phyloP scores from a whole-genome alignment of 1,284 basidiomycete genomes.

The Heliocybe sulcata region DNA sequence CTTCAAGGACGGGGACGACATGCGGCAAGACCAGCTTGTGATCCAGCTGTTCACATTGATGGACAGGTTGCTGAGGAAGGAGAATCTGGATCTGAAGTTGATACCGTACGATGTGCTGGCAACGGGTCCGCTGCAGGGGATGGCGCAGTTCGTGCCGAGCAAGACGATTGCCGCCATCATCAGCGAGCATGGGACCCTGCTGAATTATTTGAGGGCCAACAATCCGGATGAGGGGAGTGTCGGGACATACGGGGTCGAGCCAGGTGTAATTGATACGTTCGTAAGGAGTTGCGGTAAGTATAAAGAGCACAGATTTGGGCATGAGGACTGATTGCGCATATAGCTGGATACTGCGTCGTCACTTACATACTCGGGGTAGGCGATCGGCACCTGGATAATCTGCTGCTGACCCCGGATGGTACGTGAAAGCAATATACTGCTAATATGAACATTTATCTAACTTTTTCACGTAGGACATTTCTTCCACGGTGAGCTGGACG shows the following conservation, averaged over 20 bases:
- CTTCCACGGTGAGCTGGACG: conserved; percentile 62
- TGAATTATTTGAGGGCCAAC: conserved; percentile 83
- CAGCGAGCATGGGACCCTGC: conserved; percentile 85
- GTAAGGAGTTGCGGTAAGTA: conserved; percentile 91
- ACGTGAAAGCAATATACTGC: conserved; percentile 23
- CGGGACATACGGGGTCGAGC: conserved; percentile 89
- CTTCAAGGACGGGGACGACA: conserved; percentile 98
- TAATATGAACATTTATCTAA: conserved; percentile 22
- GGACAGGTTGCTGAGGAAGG: conserved; percentile 90
- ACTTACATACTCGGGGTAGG: conserved; percentile 97
- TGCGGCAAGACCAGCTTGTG: conserved; percentile 96
- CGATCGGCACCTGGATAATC: conserved; percentile 95
- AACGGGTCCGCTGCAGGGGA: conserved; percentile 88
- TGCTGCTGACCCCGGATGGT: conserved; percentile 91
- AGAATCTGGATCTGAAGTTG: conserved; percentile 91
- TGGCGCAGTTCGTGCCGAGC: conserved; percentile 95
- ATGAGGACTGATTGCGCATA: not conserved
- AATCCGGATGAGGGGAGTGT: conserved; percentile 90
- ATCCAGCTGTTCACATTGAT: conserved; percentile 97
- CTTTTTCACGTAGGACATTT: conserved; percentile 51
- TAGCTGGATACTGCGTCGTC: conserved; percentile 97
- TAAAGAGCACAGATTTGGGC: not conserved
- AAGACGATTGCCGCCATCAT: conserved; percentile 93
- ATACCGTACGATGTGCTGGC: conserved; percentile 94
- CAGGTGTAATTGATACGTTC: conserved; percentile 92